Conservation (phyloP, 305 asterid species). For the Rubia occidens region DNA sequence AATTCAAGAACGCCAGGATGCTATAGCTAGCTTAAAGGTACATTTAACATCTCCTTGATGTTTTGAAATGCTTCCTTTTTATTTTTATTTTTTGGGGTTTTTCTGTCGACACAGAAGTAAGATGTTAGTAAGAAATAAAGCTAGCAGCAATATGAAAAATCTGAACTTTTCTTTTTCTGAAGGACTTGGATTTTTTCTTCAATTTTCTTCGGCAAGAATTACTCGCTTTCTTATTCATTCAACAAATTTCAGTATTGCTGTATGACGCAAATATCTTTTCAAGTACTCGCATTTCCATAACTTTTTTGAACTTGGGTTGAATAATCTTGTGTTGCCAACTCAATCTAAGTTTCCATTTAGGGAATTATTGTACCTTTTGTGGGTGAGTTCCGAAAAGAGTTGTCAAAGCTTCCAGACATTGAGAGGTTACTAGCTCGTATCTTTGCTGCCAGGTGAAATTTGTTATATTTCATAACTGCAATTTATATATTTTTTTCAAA, state of each 20-base stretch:
- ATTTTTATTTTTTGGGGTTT: neutral
- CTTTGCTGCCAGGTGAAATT: slow-evolving; percentile 68
- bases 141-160: neutral
- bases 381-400: slow-evolving; percentile 75
- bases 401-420: slow-evolving; percentile 86
- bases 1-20: slow-evolving; percentile 88
- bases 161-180: neutral
- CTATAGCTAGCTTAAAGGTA: slow-evolving; percentile 78
- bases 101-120: neutral
- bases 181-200: neutral
- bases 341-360: slow-evolving; percentile 26
- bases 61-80: neutral
- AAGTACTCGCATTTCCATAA: neutral
- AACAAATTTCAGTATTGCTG: neutral
- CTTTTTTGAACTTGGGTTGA: slow-evolving; percentile 8
- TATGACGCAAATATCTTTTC: neutral
- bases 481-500: neutral
- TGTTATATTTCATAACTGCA: neutral
- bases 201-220: neutral
- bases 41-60: slow-evolving; percentile 7
- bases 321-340: slow-evolving; percentile 2
- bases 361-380: slow-evolving; percentile 55
- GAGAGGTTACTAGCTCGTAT: slow-evolving; percentile 88
- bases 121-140: neutral
- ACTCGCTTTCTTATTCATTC: neutral